phyloP scores from a whole-genome alignment of 2,329 filamentous ascomycete genomes.

The Didymella pinodella region DNA sequence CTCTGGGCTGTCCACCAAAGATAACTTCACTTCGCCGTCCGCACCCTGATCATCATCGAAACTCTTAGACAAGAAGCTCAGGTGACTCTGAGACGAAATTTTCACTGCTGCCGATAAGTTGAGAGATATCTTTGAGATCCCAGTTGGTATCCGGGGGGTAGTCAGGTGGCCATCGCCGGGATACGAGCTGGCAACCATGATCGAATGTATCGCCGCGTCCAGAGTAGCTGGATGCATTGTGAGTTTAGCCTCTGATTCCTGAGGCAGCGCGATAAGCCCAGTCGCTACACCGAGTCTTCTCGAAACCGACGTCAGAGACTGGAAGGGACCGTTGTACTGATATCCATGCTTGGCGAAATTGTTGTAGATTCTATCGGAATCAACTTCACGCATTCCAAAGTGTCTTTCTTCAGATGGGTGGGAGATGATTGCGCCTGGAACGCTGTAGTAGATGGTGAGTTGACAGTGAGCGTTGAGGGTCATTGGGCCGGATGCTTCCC shows the following conservation, averaged over 20 bases:
- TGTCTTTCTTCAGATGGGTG: not conserved
- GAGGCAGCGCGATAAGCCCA: not conserved
- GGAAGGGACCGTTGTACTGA: slow-evolving; percentile 8
- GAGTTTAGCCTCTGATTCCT: not conserved
- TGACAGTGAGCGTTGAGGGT: slow-evolving; percentile 6
- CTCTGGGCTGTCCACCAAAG: not conserved
- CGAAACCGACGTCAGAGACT: slow-evolving; percentile 5
- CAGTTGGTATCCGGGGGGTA: slow-evolving; percentile 19
- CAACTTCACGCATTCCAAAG: slow-evolving; percentile 4
- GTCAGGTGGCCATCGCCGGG: slow-evolving; percentile 39
- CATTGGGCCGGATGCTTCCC: not conserved
- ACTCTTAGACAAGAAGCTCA: slow-evolving; percentile 4
- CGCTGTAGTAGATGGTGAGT: not conserved
- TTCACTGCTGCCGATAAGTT: slow-evolving; percentile 12
- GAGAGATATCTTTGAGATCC: slow-evolving; percentile 1
- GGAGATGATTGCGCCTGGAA: too few species aligned
- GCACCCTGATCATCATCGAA: not conserved
- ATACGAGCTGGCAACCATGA: slow-evolving; percentile 39
- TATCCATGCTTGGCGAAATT: slow-evolving; percentile 4
- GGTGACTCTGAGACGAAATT: not conserved
- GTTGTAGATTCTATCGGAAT: not conserved
- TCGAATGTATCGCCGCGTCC: slow-evolving; percentile 45
- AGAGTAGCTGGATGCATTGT: slow-evolving; percentile 40
- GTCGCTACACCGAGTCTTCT: slow-evolving; percentile 5
- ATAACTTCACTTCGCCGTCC: slow-evolving; percentile 6